These are phyloP conservation scores for Mycena metata DNA, from an alignment of 768 basidiomycete genomes.

Conservation along the genomic window DNA sequence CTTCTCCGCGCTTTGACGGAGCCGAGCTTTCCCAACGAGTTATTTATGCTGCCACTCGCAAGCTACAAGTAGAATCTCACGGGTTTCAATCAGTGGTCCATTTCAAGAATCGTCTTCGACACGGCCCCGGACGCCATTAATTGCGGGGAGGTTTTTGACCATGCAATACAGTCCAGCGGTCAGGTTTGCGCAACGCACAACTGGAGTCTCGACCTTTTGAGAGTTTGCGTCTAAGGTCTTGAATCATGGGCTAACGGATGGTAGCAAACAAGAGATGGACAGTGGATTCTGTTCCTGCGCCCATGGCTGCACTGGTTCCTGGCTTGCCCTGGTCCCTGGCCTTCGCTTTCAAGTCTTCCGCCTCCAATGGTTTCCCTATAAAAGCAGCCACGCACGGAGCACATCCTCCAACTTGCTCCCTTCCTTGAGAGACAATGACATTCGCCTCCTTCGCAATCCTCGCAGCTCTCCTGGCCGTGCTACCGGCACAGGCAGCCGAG, in stretches of 20 bases:
- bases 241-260: too few relatives aligned
- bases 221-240: too few relatives aligned
- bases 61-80: not conserved
- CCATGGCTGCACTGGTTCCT: not conserved
- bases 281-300: not conserved
- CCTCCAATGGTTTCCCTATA: not conserved
- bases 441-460: slow-evolving; percentile 15
- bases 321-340: not conserved
- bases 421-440: slow-evolving; percentile 15
- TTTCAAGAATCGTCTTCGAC: not conserved
- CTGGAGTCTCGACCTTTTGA: too few relatives aligned
- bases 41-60: too few relatives aligned
- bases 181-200: too few relatives aligned
- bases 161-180: too few relatives aligned
- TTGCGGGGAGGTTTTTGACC: too few relatives aligned
- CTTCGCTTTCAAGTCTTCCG: not conserved
- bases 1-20: not conserved
- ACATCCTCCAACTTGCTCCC: slow-evolving; percentile 11
- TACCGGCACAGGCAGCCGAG: slow-evolving; percentile 11
- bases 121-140: too few relatives aligned
- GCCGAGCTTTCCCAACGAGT: not conserved
- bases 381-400: slow-evolving; percentile 3
- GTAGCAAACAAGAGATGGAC: too few relatives aligned
- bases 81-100: not conserved
- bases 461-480: slow-evolving; percentile 11